Evolutionary conservation across 805 yeast genomes (phyloP).

Genomic region (Starmerella etchellsii): DNA sequence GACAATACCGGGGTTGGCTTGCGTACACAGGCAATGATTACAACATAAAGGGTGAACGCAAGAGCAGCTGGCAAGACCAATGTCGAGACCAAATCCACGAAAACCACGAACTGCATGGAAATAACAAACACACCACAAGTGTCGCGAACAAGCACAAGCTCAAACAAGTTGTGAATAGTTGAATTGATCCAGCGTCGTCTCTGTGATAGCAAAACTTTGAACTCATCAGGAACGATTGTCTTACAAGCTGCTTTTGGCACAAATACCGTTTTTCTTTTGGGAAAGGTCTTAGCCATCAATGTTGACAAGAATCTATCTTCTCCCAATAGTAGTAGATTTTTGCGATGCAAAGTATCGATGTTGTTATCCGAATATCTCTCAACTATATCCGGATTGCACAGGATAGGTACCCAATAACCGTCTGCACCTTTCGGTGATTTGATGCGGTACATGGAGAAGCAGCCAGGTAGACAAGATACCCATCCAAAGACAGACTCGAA

Average conservation of each 20-base stretch:
- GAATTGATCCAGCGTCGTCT: constrained; percentile 97
- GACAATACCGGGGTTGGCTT: constrained; percentile 69
- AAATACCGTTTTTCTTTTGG: constrained; percentile 74
- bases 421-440: constrained; percentile 72
- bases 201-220: constrained; percentile 70
- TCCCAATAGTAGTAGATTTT: constrained; percentile 73
- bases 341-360: constrained; percentile 69
- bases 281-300: constrained; percentile 77
- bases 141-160: constrained; percentile 68
- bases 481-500: constrained; percentile 92
- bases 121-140: constrained; percentile 90
- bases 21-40: constrained; percentile 54
- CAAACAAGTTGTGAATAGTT: constrained; percentile 84
- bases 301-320: constrained; percentile 82
- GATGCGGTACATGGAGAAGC: constrained; percentile 84
- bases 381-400: constrained; percentile 86
- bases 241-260: constrained; percentile 87
- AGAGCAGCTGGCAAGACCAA: constrained; percentile 82
- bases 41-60: constrained; percentile 66
- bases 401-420: constrained; percentile 84
- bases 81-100: constrained; percentile 75
- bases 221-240: constrained; percentile 76
- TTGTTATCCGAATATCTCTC: constrained; percentile 83
- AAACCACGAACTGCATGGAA: constrained; percentile 86
- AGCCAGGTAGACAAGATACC: constrained; percentile 91